Evolutionary conservation across 805 yeast species (phyloP).

Genomic region (Starmerella sirachaensis): DNA sequence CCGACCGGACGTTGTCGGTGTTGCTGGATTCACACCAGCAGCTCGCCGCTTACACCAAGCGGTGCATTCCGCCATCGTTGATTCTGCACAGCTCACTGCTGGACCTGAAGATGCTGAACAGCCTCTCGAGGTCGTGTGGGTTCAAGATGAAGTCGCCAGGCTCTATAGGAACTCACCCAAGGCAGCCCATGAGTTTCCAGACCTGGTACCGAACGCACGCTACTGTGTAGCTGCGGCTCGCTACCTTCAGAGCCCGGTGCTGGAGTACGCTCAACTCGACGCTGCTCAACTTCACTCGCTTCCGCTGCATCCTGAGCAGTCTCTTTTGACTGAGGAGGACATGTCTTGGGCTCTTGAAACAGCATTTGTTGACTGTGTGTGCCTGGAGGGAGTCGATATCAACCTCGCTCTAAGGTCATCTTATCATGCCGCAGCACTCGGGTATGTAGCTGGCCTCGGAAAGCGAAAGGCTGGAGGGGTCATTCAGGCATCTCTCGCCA

Average conservation of each 20-base stretch:
- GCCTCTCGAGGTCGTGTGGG: conserved; percentile 61
- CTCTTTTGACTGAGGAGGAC: conserved; percentile 50
- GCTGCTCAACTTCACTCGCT: conserved; percentile 55
- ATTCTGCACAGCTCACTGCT: conserved; percentile 36
- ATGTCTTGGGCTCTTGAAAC: conserved; percentile 59
- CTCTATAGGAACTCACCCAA: conserved; percentile 69
- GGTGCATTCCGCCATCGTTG: conserved; percentile 40
- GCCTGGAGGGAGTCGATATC: conserved; percentile 86
- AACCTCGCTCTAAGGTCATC: conserved; percentile 75
- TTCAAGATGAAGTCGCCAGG: conserved; percentile 85
- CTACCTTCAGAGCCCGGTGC: conserved; percentile 81
- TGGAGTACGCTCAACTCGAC: conserved; percentile 74
- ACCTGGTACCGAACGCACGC: conserved; percentile 64
- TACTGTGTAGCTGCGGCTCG: conserved; percentile 86
- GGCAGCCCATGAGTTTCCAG: conserved; percentile 70
- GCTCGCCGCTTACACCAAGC: conserved; percentile 50
- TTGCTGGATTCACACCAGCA: conserved; percentile 75
- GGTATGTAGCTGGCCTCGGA: conserved; percentile 82
- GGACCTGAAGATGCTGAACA: conserved; percentile 26
- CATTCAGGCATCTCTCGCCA: conserved; percentile 60
- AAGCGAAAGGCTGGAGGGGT: conserved; percentile 89
- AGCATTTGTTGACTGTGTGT: conserved; percentile 78
- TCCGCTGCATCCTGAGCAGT: conserved; percentile 55
- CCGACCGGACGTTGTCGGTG: conserved; percentile 82
- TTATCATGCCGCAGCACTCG: conserved; percentile 58